phyloP scores from a whole-genome alignment of 768 basidiomycete species.

The Lentinula sp. region DNA sequence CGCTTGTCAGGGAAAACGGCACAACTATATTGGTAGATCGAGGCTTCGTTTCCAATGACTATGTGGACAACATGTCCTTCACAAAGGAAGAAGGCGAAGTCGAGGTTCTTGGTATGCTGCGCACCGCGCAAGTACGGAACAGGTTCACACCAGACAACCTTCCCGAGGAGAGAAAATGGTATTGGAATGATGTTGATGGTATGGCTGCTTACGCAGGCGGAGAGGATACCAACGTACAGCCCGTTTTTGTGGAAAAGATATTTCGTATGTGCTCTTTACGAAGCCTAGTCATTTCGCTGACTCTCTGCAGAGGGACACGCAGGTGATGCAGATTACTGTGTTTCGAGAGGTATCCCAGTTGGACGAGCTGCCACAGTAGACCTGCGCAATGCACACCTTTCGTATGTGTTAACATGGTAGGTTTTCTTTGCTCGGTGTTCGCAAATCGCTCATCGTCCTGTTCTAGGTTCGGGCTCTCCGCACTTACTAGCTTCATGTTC shows the following conservation, averaged over 20 bases:
- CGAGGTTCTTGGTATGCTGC: conserved; percentile 81
- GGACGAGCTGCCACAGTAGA: conserved; percentile 82
- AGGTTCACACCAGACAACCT: conserved; percentile 87
- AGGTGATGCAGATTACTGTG: conserved; percentile 55
- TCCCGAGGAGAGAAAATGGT: conserved; percentile 78
- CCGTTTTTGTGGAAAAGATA: conserved; percentile 86
- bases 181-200: conserved; percentile 79
- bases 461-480: conserved; percentile 83
- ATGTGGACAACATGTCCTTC: conserved; percentile 21
- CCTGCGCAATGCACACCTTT: conserved; percentile 88
- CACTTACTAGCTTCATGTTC: conserved; percentile 81
- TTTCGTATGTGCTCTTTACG: conserved; percentile 54
- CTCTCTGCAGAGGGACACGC: conserved; percentile 68
- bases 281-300: neutral
- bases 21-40: conserved; percentile 88
- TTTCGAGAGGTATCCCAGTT: conserved; percentile 74
- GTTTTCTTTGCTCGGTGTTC: conserved; percentile 9
- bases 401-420: conserved; percentile 94
- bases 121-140: conserved; percentile 69
- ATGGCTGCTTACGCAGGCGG: conserved; percentile 81
- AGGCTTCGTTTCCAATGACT: conserved; percentile 74
- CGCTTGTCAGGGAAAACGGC: conserved; percentile 72
- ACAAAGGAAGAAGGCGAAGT: conserved; percentile 49
- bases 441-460: neutral
- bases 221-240: conserved; percentile 65